Percentiles rank a stretch among this genome's conserved stretches.
phyloP scores from a whole-genome alignment of 2,329 filamentous ascomycete genomes.

The Botryotinia globosa region DNA sequence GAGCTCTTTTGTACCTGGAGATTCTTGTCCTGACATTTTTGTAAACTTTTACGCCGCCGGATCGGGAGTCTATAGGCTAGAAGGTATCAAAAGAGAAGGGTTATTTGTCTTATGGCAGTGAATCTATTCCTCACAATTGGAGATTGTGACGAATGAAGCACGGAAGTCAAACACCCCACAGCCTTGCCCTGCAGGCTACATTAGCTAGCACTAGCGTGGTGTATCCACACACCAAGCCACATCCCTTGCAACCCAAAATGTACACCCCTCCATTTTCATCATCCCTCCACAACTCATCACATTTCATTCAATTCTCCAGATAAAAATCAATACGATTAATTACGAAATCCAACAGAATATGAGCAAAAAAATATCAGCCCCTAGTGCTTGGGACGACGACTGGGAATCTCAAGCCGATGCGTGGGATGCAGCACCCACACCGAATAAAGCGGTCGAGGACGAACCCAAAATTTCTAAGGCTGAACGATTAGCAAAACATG shows the following conservation, averaged over 20 bases:
- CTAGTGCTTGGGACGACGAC: conserved; percentile 85
- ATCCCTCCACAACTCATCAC: not conserved
- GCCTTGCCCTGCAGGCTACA: not conserved
- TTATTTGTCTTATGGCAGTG: not conserved
- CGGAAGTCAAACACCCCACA: not conserved
- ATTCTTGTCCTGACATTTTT: conserved; percentile 15
- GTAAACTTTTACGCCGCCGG: not conserved
- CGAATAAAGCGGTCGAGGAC: conserved; percentile 27
- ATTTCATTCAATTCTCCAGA: conserved; percentile 3
- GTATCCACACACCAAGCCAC: not conserved
- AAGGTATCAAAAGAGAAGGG: not conserved
- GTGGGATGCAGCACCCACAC: conserved; percentile 34
- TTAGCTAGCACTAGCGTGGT: conserved; percentile 5
- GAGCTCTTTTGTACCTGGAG: conserved; percentile 9
- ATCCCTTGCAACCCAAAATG: conserved; percentile 13
- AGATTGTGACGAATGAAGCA: not conserved
- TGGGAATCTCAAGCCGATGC: conserved; percentile 79
- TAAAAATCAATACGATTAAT: not conserved
- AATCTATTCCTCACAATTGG: not conserved
- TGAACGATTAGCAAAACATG: conserved; percentile 75
- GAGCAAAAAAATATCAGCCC: conserved; percentile 47
- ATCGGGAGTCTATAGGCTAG: not conserved
- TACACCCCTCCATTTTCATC: conserved; percentile 6
- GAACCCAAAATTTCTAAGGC: conserved; percentile 59
- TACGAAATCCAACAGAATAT: conserved; percentile 19